A percentile compares a stretch with the other conserved stretches of the same genome.
phyloP scores from a whole-genome alignment of 1,139 yeast species.

The Candida dubliniensis region DNA sequence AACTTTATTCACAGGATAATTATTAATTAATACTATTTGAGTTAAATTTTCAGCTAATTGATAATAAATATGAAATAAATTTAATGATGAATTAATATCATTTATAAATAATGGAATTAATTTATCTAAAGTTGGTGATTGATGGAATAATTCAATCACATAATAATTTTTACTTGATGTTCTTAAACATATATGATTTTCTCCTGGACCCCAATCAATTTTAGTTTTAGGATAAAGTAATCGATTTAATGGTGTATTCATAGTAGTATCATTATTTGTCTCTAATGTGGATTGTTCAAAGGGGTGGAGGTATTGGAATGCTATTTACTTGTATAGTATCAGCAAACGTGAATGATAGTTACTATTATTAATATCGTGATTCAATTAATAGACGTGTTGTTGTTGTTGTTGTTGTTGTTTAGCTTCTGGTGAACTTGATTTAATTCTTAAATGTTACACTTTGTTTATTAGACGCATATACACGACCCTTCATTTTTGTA shows the following conservation, averaged over 20 bases:
- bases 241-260: not conserved
- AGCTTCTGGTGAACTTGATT: no score
- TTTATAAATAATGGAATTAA: constrained; percentile 17
- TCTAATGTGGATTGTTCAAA: not conserved
- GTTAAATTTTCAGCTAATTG: constrained; percentile 7
- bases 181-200: constrained; percentile 18
- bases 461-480: not conserved
- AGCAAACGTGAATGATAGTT: no score
- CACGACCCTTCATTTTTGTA: not conserved
- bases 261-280: constrained; percentile 1
- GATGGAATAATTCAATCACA: constrained; percentile 19
- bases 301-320: not conserved
- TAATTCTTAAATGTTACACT: no score
- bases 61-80: constrained; percentile 15
- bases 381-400: no score
- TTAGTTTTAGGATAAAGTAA: constrained; percentile 1
- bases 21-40: constrained; percentile 18
- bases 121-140: constrained; percentile 15
- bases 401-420: not conserved
- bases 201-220: constrained; percentile 18
- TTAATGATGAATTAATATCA: constrained; percentile 15
- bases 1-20: constrained; percentile 18
- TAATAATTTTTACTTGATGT: constrained; percentile 13
- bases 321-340: no score
- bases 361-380: no score